Evolutionary conservation across 2,329 filamentous ascomycete species (phyloP).

Genomic region (Leptographium lundbergii): DNA sequence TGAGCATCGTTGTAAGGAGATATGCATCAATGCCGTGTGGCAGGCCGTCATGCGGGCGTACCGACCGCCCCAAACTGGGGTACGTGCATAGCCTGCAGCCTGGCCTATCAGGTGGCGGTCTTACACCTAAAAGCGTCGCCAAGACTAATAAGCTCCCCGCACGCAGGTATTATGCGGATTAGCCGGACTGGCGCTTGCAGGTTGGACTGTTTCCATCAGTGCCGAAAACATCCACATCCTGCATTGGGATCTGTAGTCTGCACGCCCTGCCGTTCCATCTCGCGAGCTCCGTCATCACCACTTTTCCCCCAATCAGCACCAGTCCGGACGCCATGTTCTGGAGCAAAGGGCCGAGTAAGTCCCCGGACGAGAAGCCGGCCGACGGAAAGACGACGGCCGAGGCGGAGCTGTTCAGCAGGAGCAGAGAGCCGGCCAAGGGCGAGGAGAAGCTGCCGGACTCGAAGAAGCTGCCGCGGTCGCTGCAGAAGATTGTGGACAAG

Average conservation of each 20-base stretch:
- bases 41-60: background rate
- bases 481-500: constrained; percentile 46
- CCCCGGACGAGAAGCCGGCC: constrained; percentile 13
- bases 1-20: background rate
- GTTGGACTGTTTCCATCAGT: background rate
- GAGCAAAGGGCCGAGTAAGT: constrained; percentile 19
- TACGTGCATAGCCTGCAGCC: background rate
- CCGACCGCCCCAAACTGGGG: too few relatives aligned
- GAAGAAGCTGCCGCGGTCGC: constrained; percentile 38
- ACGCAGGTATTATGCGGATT: background rate
- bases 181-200: background rate
- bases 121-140: background rate
- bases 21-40: background rate
- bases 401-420: background rate
- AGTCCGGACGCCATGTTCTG: constrained; percentile 29
- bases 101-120: background rate
- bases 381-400: constrained; percentile 16
- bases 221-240: background rate
- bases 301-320: background rate
- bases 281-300: background rate
- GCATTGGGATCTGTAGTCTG: background rate
- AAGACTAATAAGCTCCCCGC: background rate
- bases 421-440: constrained; percentile 1
- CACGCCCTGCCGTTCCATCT: background rate
- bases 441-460: constrained; percentile 33